These are phyloP conservation scores for Ophiostoma himal-ulmi DNA, from an alignment of 2,329 filamentous ascomycete genomes.

Conservation along the genomic window DNA sequence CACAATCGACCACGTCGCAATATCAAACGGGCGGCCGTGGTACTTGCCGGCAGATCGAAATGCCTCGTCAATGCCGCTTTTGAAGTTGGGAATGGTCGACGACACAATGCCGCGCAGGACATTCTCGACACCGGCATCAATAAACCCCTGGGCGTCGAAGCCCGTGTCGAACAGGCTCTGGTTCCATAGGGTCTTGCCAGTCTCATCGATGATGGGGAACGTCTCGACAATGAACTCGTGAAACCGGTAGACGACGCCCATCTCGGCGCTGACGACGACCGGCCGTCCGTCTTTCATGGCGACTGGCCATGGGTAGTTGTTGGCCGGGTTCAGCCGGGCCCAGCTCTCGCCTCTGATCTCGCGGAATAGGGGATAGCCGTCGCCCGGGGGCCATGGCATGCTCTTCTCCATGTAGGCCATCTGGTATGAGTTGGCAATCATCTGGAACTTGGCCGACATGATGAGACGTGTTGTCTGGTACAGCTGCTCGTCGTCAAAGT, in stretches of 20 bases:
- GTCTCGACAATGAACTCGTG: conserved; percentile 24
- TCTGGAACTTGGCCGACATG: conserved; percentile 24
- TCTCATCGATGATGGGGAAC: conserved; percentile 23
- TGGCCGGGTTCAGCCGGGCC: conserved; percentile 24
- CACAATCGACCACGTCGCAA: conserved; percentile 24
- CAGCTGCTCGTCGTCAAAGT: conserved; percentile 24
- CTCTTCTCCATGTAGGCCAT: conserved; percentile 25
- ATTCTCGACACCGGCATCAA: conserved; percentile 25
- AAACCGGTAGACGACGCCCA: conserved; percentile 26
- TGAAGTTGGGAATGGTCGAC: conserved; percentile 25
- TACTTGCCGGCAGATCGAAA: conserved; percentile 25
- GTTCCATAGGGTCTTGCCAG: conserved; percentile 20
- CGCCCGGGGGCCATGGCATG: conserved; percentile 25
- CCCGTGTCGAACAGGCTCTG: conserved; percentile 25
- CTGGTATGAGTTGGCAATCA: conserved; percentile 26
- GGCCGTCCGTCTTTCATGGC: conserved; percentile 22
- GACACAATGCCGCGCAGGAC: conserved; percentile 11
- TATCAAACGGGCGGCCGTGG: conserved; percentile 24
- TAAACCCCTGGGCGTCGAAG: conserved; percentile 23
- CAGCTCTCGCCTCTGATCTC: conserved; percentile 23
- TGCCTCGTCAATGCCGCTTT: conserved; percentile 25
- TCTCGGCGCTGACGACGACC: conserved; percentile 23
- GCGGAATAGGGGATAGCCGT: conserved; percentile 25
- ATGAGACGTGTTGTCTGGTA: conserved; percentile 25
- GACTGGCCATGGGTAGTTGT: conserved; percentile 24